Evolutionary conservation across 495 filamentous ascomycete genomes (phyloP), one percentile per base, ranked within the genome.

Genomic region (Stereocaulon alpinum): DNA sequence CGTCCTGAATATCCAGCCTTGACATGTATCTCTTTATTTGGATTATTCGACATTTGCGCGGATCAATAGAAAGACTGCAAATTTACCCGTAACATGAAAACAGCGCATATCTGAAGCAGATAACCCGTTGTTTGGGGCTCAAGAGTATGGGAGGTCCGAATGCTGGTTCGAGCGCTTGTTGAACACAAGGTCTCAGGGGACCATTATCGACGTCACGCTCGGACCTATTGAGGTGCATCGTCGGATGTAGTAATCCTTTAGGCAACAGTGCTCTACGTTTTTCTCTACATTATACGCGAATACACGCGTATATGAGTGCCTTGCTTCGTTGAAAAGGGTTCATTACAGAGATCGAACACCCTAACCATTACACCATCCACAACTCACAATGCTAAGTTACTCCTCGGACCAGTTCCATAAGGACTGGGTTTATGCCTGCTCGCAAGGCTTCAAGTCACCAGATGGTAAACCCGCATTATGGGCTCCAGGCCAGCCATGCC

Each of bases 391-490:
- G 47, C 47, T 29, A 52, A 15, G 10, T 40, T 52, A 52, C 20
- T 18, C 34, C 1, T 43, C 24, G 3, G 0, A 1, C 9, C 0
- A 52, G 9, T 52, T 59, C 9, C 27, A 22, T 14, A 59, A n/a
- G 32, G 56, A 30, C 15, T 52, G 47, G 56, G 47, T 59, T 27
- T 59, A 59, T 18, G 56, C 45, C 5, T 34, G 30, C 32, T 18
- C 15, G n/a, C 2, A 32, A 18, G 56, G 42, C 32, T 59, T 59
- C 4, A 43, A 59, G 11, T 22, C 18, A 30, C 6, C 32, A 14
- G 20, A 41, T 24, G 56, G 55, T 32, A 20, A 14, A 45, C 40
- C 52, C 9, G 55, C 55, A 34, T n/a, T 41, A 34, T 58, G 43
- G 42, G 55, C 55, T 20, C 22, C 43, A 22, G 55, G 24, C 34